Evolutionary conservation across 768 basidiomycete species (phyloP).

Genomic region (Naganishia vishniacii): DNA sequence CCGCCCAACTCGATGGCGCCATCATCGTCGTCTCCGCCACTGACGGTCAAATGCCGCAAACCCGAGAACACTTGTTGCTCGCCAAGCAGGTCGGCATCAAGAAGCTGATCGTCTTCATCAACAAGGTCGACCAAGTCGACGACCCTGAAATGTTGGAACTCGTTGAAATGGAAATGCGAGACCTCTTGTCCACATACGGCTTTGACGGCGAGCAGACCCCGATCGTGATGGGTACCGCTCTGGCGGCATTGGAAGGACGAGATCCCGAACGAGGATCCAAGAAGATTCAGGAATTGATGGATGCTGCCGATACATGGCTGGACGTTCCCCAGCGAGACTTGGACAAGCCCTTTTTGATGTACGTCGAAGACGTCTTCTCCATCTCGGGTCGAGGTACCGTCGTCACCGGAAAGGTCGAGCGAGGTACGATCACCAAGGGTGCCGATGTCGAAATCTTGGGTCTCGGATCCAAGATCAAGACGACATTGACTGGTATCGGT

Average conservation of each 20-base stretch:
- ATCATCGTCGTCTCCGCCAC: conserved; percentile 82
- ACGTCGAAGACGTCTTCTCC: conserved; percentile 92
- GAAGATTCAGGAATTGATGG: conserved; percentile 75
- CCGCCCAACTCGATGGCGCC: conserved; percentile 83
- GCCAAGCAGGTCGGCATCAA: conserved; percentile 98
- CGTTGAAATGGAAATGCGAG: conserved; percentile 99
- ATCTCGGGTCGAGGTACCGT: conserved; percentile 98
- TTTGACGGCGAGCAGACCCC: conserved; percentile 97
- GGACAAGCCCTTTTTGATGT: conserved; percentile 95
- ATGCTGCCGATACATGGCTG: conserved; percentile 88
- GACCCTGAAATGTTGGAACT: conserved; percentile 98
- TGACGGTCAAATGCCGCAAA: conserved; percentile 99
- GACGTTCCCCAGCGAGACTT: conserved; percentile 92
- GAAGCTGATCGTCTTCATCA: conserved; percentile 96
- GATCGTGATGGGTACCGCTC: conserved; percentile 94
- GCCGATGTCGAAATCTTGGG: conserved; percentile 90
- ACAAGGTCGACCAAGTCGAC: conserved; percentile 94
- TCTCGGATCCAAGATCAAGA: conserved; percentile 72
- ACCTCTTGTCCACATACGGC: conserved; percentile 81
- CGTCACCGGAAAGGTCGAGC: conserved; percentile 89
- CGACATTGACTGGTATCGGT: conserved; percentile 81
- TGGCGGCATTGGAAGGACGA: conserved; percentile 85
- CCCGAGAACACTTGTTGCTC: conserved; percentile 92
- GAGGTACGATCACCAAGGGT: conserved; percentile 84
- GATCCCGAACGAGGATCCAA: conserved; percentile 70